phyloP scores from a whole-genome alignment of 257 asterid genomes.

The Fraxinus pennsylvanica region DNA sequence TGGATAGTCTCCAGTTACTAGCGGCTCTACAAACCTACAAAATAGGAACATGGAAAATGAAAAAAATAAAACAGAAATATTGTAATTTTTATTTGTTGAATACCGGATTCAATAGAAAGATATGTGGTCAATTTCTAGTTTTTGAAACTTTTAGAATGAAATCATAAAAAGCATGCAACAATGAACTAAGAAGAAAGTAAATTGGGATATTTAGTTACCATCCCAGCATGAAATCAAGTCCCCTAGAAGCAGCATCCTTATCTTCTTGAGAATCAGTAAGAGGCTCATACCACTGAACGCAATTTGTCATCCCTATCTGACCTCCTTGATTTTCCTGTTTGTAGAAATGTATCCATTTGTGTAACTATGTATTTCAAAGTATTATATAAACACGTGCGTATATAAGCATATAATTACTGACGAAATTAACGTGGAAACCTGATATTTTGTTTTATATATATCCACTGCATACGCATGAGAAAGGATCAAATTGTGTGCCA shows the following conservation, averaged over 20 bases:
- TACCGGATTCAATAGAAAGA: too few species aligned
- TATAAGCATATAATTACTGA: neutral
- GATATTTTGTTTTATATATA: slow-evolving; percentile 37
- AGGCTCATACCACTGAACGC: slow-evolving; percentile 50
- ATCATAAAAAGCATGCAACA: too few species aligned
- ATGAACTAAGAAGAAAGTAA: neutral
- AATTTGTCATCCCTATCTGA: slow-evolving; percentile 50
- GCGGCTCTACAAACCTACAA: slow-evolving; percentile 42
- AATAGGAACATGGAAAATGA: neutral
- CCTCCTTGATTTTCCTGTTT: slow-evolving; percentile 47
- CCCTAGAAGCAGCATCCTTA: neutral
- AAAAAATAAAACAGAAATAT: neutral
- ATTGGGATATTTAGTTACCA: slow-evolving; percentile 17
- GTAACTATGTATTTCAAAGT: neutral
- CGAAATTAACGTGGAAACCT: slow-evolving; percentile 23
- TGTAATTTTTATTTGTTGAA: too few species aligned
- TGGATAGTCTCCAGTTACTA: slow-evolving; percentile 32
- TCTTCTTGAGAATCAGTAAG: slow-evolving; percentile 21
- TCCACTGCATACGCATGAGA: slow-evolving; percentile 48
- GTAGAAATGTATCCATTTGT: neutral
- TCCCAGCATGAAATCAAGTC: slow-evolving; percentile 26
- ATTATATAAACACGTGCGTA: too few species aligned
- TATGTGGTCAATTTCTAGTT: too few species aligned
- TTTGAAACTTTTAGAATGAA: too few species aligned
- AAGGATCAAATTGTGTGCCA: slow-evolving; percentile 46